Evolutionary conservation across 139 green algal genomes (phyloP), one percentile per base, ranked within the genome.

Genomic region (Micractinium sp.): DNA sequence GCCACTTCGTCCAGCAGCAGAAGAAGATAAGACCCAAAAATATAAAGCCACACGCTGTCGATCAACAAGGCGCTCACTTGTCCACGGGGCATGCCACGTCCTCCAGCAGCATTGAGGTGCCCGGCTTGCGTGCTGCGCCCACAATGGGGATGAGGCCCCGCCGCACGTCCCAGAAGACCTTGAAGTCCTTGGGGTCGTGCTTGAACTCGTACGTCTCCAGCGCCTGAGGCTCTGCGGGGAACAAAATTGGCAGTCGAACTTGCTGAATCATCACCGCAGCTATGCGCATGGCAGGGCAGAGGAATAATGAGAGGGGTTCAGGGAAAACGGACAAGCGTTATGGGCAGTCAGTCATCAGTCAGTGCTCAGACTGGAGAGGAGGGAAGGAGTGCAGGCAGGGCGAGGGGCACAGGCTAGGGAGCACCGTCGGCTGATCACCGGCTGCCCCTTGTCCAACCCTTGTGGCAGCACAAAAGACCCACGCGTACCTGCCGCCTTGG

Each of bases 71-170:
- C 53, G 3, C 85, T 78, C 86, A 89, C 86, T 97, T 98, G 90
- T 99, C 96, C 87, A 98, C 96, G 23, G 97, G 96, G 94, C 97
- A 99, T 20, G 97, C 97, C 76, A 99, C 97, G 90, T 99, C 97
- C 94, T 99, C 97, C 85, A 99, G 98, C 78, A 99, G 94, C 97
- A 99, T 98, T 71, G 92, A 95, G 1, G 97, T 99, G 77, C 97
- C 96, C 67, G 93, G 89, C 92, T 99, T 96, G n/a, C 97, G 91
- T 1, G 95, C 96, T 19, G 92, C 97, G 67, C 97, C 97, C 74
- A 99, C 97, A 74, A 99, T 98, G 89, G 97, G 97, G 87, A 99
- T 99, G 27, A 99, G 94, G 18, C 97, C 97, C 93, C 98, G 99
- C 86, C 97, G 95, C 88, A 98, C 96, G 91, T 99, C 97, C 97